phyloP scores from a whole-genome alignment of 768 basidiomycete genomes.

The Amanita fuliginea region DNA sequence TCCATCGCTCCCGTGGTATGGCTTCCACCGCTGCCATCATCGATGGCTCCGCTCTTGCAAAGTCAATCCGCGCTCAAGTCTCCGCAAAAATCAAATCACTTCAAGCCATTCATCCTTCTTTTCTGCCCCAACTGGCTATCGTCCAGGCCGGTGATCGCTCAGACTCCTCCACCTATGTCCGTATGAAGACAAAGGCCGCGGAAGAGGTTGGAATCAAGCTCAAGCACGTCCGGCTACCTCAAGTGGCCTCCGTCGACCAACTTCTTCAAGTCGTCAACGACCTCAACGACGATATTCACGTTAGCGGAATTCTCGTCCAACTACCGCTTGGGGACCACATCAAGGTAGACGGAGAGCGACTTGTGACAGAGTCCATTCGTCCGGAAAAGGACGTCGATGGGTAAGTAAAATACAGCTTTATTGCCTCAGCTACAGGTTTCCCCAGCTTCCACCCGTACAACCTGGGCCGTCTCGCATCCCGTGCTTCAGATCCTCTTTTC shows the following conservation, averaged over 20 bases:
- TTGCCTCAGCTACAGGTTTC: background rate
- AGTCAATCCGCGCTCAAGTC: slow-evolving; percentile 78
- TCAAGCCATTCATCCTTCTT: slow-evolving; percentile 63
- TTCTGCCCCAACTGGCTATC: slow-evolving; percentile 84
- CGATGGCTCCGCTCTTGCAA: slow-evolving; percentile 78
- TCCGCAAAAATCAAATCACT: slow-evolving; percentile 42
- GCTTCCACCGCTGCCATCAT: slow-evolving; percentile 41
- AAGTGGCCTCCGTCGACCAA: slow-evolving; percentile 58
- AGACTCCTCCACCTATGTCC: slow-evolving; percentile 87
- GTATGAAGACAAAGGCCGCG: slow-evolving; percentile 96
- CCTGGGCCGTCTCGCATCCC: slow-evolving; percentile 88
- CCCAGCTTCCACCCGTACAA: slow-evolving; percentile 95
- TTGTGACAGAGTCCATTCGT: slow-evolving; percentile 88
- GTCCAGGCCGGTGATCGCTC: slow-evolving; percentile 90
- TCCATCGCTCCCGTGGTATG: slow-evolving; percentile 27
- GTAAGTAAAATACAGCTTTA: slow-evolving; percentile 26
- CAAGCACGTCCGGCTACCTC: slow-evolving; percentile 68
- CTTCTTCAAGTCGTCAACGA: slow-evolving; percentile 68
- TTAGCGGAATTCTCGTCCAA: slow-evolving; percentile 92
- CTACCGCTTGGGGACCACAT: slow-evolving; percentile 85
- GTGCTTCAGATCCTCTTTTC: slow-evolving; percentile 83
- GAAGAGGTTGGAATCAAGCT: slow-evolving; percentile 88
- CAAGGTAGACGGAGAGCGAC: slow-evolving; percentile 70
- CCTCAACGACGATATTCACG: slow-evolving; percentile 70
- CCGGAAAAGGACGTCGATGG: slow-evolving; percentile 97